Conservation (phyloP, 225 moss, liverwort and hornwort genomes). For the Pleurozium schreberi region DNA sequence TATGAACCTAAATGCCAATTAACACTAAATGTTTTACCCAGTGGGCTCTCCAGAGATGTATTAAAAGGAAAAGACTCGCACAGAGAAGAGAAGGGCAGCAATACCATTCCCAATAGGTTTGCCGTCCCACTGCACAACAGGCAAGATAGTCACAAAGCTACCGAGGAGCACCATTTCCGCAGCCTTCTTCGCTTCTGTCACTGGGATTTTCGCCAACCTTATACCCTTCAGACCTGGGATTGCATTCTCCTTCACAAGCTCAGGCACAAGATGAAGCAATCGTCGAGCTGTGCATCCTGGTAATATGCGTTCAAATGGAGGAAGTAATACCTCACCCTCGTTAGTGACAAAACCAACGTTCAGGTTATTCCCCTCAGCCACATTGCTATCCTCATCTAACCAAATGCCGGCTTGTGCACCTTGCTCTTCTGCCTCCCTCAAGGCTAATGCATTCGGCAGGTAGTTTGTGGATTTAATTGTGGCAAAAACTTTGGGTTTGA, state of each 20-base stretch:
- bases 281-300: constrained; percentile 73
- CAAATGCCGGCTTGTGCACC: constrained; percentile 67
- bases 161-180: constrained; percentile 85
- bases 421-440: constrained; percentile 63
- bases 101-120: constrained; percentile 8
- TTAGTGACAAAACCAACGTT: constrained; percentile 47
- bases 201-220: constrained; percentile 30
- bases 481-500: constrained; percentile 61
- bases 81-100: background rate
- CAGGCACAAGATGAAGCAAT: constrained; percentile 43
- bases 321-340: constrained; percentile 47
- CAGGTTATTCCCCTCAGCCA: constrained; percentile 72
- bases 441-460: constrained; percentile 65
- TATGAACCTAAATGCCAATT: background rate
- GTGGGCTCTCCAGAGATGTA: background rate
- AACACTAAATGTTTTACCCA: too few relatives aligned
- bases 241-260: constrained; percentile 19
- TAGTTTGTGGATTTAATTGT: constrained; percentile 84
- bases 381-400: constrained; percentile 64
- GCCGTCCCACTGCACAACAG: constrained; percentile 32
- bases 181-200: constrained; percentile 55
- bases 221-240: constrained; percentile 32
- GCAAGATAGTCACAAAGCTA: constrained; percentile 53
- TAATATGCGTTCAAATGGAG: constrained; percentile 62
- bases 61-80: background rate